These are phyloP conservation scores for Podospora didyma DNA, from an alignment of 495 filamentous ascomycete genomes.

Conservation along the genomic window DNA sequence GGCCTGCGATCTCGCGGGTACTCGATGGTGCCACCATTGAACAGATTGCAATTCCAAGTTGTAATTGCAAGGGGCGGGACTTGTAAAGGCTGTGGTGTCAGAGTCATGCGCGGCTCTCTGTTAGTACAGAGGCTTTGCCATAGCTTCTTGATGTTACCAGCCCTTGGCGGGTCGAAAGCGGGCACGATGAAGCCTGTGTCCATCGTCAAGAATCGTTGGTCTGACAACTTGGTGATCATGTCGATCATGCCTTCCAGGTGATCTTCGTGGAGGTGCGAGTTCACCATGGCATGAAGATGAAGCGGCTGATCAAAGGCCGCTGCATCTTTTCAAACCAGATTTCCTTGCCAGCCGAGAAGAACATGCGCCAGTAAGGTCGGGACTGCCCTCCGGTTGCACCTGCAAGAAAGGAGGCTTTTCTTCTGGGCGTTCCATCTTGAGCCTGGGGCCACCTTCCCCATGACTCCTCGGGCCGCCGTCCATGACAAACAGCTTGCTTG, in stretches of 20 bases:
- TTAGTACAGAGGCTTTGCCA: background rate
- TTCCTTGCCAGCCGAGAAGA: background rate
- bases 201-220: background rate
- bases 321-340: background rate
- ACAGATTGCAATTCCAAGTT: background rate
- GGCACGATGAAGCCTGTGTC: background rate
- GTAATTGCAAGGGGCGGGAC: background rate
- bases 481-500: background rate
- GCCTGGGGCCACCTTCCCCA: background rate
- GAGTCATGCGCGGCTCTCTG: background rate
- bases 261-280: background rate
- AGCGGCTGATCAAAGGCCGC: background rate
- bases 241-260: background rate
- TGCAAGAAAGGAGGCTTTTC: background rate
- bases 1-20: background rate
- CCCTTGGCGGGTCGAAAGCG: background rate
- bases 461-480: background rate
- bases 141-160: background rate
- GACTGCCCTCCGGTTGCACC: background rate
- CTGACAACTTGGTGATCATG: background rate
- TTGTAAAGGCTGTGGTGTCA: background rate
- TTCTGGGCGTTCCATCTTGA: background rate
- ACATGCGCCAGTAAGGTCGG: background rate
- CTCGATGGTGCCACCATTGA: background rate
- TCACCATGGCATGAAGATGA: background rate